Evolutionary conservation across 1,284 basidiomycete genomes (phyloP).

Genomic region (Apiotrichum porosum): DNA sequence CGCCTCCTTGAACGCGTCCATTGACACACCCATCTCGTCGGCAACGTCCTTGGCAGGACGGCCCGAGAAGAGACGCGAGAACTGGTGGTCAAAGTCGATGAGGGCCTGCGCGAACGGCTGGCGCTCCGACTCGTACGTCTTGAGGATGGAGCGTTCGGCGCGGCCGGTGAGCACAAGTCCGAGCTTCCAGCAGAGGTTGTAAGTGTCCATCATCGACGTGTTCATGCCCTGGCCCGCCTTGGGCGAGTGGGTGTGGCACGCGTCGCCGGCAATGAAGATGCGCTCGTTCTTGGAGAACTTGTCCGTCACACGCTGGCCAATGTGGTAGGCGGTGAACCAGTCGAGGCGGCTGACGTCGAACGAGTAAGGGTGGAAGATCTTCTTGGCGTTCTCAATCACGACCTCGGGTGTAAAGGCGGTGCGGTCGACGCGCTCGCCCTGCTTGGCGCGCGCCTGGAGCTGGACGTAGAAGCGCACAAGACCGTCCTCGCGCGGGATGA

Average conservation of each 20-base stretch:
- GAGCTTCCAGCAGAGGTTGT: slow-evolving; percentile 54
- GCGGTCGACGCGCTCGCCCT: slow-evolving; percentile 19
- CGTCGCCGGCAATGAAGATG: slow-evolving; percentile 42
- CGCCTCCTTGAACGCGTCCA: slow-evolving; percentile 20
- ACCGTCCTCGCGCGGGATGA: slow-evolving; percentile 22
- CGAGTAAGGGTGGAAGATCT: slow-evolving; percentile 36
- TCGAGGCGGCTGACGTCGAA: slow-evolving; percentile 37
- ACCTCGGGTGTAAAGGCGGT: slow-evolving; percentile 31
- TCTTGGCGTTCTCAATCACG: slow-evolving; percentile 32
- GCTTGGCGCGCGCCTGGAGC: slow-evolving; percentile 12
- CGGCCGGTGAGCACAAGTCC: slow-evolving; percentile 50
- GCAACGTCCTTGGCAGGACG: slow-evolving; percentile 18
- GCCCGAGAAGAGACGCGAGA: slow-evolving; percentile 33
- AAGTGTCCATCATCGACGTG: slow-evolving; percentile 33
- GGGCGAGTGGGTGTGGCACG: slow-evolving; percentile 39
- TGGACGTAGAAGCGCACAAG: slow-evolving; percentile 23
- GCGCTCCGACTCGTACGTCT: slow-evolving; percentile 52
- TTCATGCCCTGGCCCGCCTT: slow-evolving; percentile 44
- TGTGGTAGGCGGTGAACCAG: slow-evolving; percentile 44
- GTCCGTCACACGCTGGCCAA: slow-evolving; percentile 36
- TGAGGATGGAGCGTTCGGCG: slow-evolving; percentile 46
- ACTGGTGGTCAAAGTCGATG: slow-evolving; percentile 38
- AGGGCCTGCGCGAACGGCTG: slow-evolving; percentile 28
- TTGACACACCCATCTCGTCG: slow-evolving; percentile 18
- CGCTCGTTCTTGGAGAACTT: slow-evolving; percentile 23